phyloP scores from a whole-genome alignment of 2,329 filamentous ascomycete genomes.

The Fonsecaea multimorphosa region DNA sequence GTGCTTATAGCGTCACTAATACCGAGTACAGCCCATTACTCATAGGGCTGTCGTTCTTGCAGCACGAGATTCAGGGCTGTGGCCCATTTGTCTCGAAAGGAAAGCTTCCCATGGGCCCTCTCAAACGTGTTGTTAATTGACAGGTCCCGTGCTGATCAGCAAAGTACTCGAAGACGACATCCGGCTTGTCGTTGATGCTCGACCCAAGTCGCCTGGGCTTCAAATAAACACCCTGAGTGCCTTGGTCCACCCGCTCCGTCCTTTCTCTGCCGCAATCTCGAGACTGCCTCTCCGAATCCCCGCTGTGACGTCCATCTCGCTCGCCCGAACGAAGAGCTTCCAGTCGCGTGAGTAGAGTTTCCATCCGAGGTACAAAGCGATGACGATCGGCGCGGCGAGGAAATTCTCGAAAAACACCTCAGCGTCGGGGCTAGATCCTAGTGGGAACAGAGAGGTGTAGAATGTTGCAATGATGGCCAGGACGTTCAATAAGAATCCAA shows the following conservation, averaged over 20 bases:
- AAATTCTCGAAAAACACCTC: conserved; percentile 55
- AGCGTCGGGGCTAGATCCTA: conserved; percentile 54
- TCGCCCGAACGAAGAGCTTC: conserved; percentile 30
- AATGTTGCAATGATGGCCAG: conserved; percentile 83
- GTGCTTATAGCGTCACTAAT: too few relatives aligned
- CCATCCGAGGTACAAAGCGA: conserved; percentile 51
- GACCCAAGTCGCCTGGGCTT: too few relatives aligned
- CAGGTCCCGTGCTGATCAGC: too few relatives aligned
- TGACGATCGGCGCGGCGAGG: conserved; percentile 55
- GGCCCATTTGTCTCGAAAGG: too few relatives aligned
- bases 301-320: conserved; percentile 35
- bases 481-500: conserved; percentile 77
- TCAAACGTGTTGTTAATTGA: too few relatives aligned
- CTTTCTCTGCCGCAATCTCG: conserved; percentile 24
- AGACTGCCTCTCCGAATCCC: conserved; percentile 33
- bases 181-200: too few relatives aligned
- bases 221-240: conserved; percentile 24
- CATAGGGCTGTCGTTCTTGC: too few relatives aligned
- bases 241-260: conserved; percentile 21
- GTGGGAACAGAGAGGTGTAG: conserved; percentile 83
- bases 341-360: conserved; percentile 42
- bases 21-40: too few relatives aligned
- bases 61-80: too few relatives aligned
- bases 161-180: too few relatives aligned
- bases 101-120: too few relatives aligned